Conservation (phyloP, 1,284 basidiomycete species). For the Leccinum fuscescens region DNA sequence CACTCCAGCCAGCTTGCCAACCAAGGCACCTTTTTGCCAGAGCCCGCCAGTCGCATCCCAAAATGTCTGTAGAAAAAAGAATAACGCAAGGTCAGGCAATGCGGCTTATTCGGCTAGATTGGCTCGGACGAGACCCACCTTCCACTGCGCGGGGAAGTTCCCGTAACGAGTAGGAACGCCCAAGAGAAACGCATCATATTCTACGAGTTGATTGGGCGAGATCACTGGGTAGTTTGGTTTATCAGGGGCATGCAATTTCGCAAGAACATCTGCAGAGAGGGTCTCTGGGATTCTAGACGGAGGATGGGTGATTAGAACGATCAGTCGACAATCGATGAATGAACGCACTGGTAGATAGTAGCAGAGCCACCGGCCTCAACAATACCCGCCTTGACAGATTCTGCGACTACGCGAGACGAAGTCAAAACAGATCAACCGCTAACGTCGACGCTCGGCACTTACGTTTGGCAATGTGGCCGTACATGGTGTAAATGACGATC, state of each 20-base stretch:
- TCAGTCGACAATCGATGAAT: background rate
- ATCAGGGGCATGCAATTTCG: constrained; percentile 63
- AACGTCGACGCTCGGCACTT: constrained; percentile 22
- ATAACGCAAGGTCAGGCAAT: background rate
- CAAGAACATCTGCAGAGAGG: constrained; percentile 72
- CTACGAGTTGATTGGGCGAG: constrained; percentile 58
- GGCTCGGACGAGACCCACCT: constrained; percentile 39
- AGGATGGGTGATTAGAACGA: background rate
- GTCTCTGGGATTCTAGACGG: constrained; percentile 75
- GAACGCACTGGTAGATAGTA: constrained; percentile 69
- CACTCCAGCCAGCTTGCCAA: constrained; percentile 77
- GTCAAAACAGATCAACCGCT: constrained; percentile 13
- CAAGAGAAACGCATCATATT: constrained; percentile 68
- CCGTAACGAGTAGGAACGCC: constrained; percentile 83
- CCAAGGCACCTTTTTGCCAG: constrained; percentile 71
- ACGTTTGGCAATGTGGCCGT: constrained; percentile 77
- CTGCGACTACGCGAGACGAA: constrained; percentile 57
- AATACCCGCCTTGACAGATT: constrained; percentile 73
- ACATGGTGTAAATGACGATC: constrained; percentile 81
- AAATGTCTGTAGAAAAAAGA: constrained; percentile 50
- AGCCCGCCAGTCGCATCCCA: constrained; percentile 80
- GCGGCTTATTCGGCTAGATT: background rate
- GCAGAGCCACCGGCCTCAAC: constrained; percentile 68
- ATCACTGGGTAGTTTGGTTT: constrained; percentile 68
- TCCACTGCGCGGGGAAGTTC: constrained; percentile 70